Base-by-base conservation (phyloP, 177 flowering plant genomes). In the Vitis hybrid region DNA sequence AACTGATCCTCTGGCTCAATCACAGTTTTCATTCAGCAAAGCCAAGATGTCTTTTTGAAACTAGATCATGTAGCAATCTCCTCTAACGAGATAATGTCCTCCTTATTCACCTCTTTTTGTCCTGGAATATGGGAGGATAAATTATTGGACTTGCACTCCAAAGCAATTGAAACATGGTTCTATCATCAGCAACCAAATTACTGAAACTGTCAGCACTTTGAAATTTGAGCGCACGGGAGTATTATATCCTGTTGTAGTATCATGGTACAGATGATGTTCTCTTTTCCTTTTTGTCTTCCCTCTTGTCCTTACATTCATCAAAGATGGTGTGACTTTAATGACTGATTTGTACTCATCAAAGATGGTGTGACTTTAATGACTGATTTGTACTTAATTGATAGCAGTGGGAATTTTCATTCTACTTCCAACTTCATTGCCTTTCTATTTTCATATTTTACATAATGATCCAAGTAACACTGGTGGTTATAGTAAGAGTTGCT, bases 1-100 rank as follows among this genome's bases (percentile, higher is more conserved):
- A 73, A 64, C n/a, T 82, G 68, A 74, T 57, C 64, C 66, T 29
- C 59, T 60, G 16, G 57, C 51, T 62, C 33, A 18, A 45, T 51
- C 4, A 71, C 20, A 9, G 15, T 29, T 60, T 20, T 39, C 49
- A 29, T 29, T 50, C 18, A 19, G 10, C 67, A 48, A 68, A 12
- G 11, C 20, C n/a, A 3, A 10, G 26, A 11, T 22, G 16, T 20
- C 26, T 56, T 13, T 5, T 19, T 39, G 55, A 48, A 11, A 3
- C 20, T 9, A 48, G 2, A 13, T 31, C 14, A 45, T 29, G 31
- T 15, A 11, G 13, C 55, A 8, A 1, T 39, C 9, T 8, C 62
- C 15, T 45, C 48, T 10, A 7, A 51, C 5, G 45, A 5, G 13
- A 22, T 15, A 14, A 64, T 11, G 5, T 57, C 14, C 58, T 31